Percentiles rank a stretch among this genome's conserved stretches.
Evolutionary conservation across 192 early-diverging fungal species (phyloP).

Genomic region (Bifiguratus adelaidae): DNA sequence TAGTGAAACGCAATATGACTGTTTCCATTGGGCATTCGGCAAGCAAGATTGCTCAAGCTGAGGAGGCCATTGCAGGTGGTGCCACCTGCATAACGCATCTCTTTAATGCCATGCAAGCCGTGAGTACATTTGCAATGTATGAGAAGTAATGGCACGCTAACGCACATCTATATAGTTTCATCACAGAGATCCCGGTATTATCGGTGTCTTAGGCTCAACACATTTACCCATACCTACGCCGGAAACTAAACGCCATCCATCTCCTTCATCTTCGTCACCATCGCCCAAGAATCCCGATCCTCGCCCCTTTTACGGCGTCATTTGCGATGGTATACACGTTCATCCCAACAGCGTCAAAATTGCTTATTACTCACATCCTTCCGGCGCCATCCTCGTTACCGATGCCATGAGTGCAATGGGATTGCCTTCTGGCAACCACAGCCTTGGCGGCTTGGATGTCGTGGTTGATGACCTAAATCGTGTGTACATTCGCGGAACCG

Average conservation of each 20-base stretch:
- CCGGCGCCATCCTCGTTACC: slow-evolving; percentile 68
- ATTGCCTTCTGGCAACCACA: slow-evolving; percentile 57
- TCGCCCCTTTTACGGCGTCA: slow-evolving; percentile 75
- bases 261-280: slow-evolving; percentile 13
- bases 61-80: slow-evolving; percentile 44
- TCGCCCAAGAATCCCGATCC: slow-evolving; percentile 21
- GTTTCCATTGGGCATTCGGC: slow-evolving; percentile 62
- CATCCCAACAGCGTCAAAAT: slow-evolving; percentile 74
- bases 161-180: slow-evolving; percentile 44
- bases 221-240: slow-evolving; percentile 14
- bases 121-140: slow-evolving; percentile 6
- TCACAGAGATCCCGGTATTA: slow-evolving; percentile 76
- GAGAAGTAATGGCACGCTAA: neutral
- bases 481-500: slow-evolving; percentile 65
- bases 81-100: slow-evolving; percentile 71
- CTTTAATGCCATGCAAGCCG: slow-evolving; percentile 76
- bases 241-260: slow-evolving; percentile 6
- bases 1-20: slow-evolving; percentile 50
- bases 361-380: slow-evolving; percentile 71
- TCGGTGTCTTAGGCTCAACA: slow-evolving; percentile 60
- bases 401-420: slow-evolving; percentile 74
- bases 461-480: slow-evolving; percentile 23
- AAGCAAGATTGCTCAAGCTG: slow-evolving; percentile 50
- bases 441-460: slow-evolving; percentile 27
- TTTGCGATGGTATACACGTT: slow-evolving; percentile 77